Conservation (phyloP, 768 basidiomycete genomes). For the Russula dissimulans region DNA sequence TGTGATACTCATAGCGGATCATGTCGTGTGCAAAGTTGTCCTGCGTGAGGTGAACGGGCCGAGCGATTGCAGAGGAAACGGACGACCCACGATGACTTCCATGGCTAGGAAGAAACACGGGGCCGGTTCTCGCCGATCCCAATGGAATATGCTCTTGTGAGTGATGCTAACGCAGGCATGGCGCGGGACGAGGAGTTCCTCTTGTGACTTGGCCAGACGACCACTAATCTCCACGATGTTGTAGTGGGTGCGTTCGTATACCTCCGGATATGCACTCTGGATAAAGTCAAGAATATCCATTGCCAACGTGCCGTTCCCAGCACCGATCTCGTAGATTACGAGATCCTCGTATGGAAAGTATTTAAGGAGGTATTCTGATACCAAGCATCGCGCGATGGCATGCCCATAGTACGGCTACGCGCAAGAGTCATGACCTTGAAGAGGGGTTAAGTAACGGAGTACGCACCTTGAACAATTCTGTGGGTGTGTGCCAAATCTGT, state of each 20-base stretch:
- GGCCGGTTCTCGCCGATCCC: slow-evolving; percentile 62
- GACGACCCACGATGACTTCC: slow-evolving; percentile 78
- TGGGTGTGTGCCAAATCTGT: slow-evolving; percentile 98
- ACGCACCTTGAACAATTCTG: slow-evolving; percentile 90
- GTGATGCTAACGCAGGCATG: slow-evolving; percentile 63
- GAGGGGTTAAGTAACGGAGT: not conserved
- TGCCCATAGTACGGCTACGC: slow-evolving; percentile 88
- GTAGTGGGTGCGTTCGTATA: slow-evolving; percentile 88
- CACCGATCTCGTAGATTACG: slow-evolving; percentile 94
- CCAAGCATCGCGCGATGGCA: slow-evolving; percentile 81
- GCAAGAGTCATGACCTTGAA: slow-evolving; percentile 9
- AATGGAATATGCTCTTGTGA: slow-evolving; percentile 80
- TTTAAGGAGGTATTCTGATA: slow-evolving; percentile 87
- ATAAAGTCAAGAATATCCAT: slow-evolving; percentile 79
- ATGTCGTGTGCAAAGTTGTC: slow-evolving; percentile 98
- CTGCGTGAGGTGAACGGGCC: slow-evolving; percentile 28
- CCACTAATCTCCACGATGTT: slow-evolving; percentile 91
- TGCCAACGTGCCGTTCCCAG: slow-evolving; percentile 94
- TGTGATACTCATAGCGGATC: slow-evolving; percentile 77
- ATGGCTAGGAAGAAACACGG: slow-evolving; percentile 91
- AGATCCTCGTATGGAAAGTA: slow-evolving; percentile 96
- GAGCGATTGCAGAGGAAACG: not conserved
- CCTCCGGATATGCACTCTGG: slow-evolving; percentile 70
- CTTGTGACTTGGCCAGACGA: slow-evolving; percentile 66
- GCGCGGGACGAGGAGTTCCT: slow-evolving; percentile 45